Conservation (phyloP, 768 basidiomycete species). For the button mushroom (Agaricus bisporus) region DNA sequence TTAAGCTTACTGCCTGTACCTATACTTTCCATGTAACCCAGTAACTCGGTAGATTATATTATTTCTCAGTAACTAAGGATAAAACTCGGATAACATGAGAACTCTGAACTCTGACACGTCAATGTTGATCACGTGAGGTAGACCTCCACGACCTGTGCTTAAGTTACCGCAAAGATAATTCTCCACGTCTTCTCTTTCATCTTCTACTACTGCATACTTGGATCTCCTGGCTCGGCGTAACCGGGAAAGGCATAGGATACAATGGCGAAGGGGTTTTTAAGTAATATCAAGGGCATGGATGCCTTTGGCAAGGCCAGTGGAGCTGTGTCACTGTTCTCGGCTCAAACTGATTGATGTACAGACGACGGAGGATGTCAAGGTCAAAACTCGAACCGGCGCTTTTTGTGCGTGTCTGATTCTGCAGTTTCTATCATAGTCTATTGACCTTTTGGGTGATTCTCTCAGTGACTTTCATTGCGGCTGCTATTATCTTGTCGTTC, state of each 20-base stretch:
- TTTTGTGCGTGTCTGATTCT: slow-evolving; percentile 50
- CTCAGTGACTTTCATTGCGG: slow-evolving; percentile 86
- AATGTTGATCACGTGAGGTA: slow-evolving; percentile 25
- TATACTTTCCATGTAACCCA: slow-evolving; percentile 5
- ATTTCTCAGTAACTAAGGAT: slow-evolving; percentile 12
- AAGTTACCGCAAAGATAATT: too few relatives aligned
- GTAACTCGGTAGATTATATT: slow-evolving; percentile 4
- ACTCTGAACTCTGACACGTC: slow-evolving; percentile 30
- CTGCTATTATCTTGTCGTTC: slow-evolving; percentile 88
- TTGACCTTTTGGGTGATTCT: background rate
- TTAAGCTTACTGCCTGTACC: slow-evolving; percentile 15
- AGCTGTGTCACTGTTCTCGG: background rate
- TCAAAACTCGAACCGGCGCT: slow-evolving; percentile 94
- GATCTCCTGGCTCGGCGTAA: slow-evolving; percentile 9
- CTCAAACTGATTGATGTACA: slow-evolving; percentile 25
- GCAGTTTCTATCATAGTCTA: background rate
- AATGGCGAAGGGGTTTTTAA: slow-evolving; percentile 78
- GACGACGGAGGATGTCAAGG: slow-evolving; percentile 99
- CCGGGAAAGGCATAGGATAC: slow-evolving; percentile 28
- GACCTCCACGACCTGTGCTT: slow-evolving; percentile 2
- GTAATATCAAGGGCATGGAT: slow-evolving; percentile 84
- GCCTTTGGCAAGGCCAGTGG: slow-evolving; percentile 93
- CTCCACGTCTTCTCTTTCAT: slow-evolving; percentile 14
- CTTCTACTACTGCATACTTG: slow-evolving; percentile 17
- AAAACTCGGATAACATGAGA: slow-evolving; percentile 19